These are phyloP conservation scores for Beauveria sp. DNA, from an alignment of 2,329 filamentous ascomycete species.

Conservation along the genomic window DNA sequence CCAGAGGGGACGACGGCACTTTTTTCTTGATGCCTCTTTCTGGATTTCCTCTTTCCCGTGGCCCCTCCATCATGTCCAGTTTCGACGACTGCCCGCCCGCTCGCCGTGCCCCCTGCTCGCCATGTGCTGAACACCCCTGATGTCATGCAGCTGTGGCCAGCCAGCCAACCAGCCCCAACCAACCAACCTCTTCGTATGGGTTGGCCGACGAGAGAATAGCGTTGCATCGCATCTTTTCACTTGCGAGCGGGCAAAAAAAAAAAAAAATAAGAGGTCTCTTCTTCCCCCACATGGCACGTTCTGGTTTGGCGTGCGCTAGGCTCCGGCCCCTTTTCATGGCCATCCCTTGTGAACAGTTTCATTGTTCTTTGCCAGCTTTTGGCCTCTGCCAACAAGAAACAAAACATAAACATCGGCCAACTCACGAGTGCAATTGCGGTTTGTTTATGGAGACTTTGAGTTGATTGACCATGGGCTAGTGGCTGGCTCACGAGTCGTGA, in stretches of 20 bases:
- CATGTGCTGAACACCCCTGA: constrained; percentile 3
- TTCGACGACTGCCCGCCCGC: neutral
- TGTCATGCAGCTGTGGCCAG: neutral
- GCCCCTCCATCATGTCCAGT: neutral
- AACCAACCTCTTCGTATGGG: neutral
- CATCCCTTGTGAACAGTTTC: neutral
- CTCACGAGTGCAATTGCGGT: neutral
- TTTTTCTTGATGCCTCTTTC: too few relatives aligned
- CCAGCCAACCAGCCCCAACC: neutral
- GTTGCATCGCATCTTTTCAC: neutral
- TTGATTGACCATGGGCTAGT: neutral
- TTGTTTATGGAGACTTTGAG: neutral
- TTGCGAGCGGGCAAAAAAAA: too few relatives aligned
- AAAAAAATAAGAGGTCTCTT: neutral
- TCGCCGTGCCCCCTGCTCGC: constrained; percentile 1
- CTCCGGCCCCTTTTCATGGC: neutral
- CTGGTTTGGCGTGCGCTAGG: neutral
- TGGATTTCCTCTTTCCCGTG: too few relatives aligned
- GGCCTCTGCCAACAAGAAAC: neutral
- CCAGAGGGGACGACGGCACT: too few relatives aligned
- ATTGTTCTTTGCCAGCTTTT: neutral
- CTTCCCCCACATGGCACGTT: neutral
- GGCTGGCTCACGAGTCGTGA: neutral
- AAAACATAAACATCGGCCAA: neutral
- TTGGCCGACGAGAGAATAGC: neutral